phyloP scores from a whole-genome alignment of 2,329 filamentous ascomycete genomes.

The Nigrograna mackinnonii region DNA sequence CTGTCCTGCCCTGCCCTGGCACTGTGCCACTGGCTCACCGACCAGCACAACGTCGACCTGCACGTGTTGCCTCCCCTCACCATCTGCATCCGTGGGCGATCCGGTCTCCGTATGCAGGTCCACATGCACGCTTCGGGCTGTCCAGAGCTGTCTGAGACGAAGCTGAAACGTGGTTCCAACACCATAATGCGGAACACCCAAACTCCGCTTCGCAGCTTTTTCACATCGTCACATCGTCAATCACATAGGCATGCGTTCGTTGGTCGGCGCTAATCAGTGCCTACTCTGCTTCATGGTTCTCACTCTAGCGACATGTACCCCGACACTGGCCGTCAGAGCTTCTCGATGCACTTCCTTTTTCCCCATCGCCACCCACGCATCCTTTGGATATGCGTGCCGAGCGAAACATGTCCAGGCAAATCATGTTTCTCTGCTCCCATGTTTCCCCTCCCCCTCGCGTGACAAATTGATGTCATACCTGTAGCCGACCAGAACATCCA shows the following conservation, averaged over 20 bases:
- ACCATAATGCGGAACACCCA: conserved; percentile 17
- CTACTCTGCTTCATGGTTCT: conserved; percentile 7
- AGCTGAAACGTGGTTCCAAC: conserved; percentile 32
- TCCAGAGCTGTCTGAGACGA: conserved; percentile 28
- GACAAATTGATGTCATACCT: conserved; percentile 7
- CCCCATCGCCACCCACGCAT: neutral
- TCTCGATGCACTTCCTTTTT: conserved; percentile 3
- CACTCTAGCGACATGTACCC: conserved; percentile 5
- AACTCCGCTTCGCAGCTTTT: too few species aligned
- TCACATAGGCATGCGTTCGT: too few species aligned
- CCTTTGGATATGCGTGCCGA: neutral
- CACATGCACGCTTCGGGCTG: conserved; percentile 2
- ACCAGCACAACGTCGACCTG: conserved; percentile 4
- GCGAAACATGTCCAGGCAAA: neutral
- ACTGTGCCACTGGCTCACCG: too few species aligned
- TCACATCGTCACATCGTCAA: too few species aligned
- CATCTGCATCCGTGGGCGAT: neutral
- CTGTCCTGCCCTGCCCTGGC: too few species aligned
- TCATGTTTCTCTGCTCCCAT: too few species aligned
- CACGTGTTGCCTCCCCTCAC: too few species aligned
- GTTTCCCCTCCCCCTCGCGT: too few species aligned
- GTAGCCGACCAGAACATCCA: too few species aligned
- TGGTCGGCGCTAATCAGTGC: conserved; percentile 15
- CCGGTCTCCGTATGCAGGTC: conserved; percentile 4
- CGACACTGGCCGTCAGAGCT: conserved; percentile 15